Conservation (phyloP, 202 grass and related monocot species). For the Musa balbisiana region DNA sequence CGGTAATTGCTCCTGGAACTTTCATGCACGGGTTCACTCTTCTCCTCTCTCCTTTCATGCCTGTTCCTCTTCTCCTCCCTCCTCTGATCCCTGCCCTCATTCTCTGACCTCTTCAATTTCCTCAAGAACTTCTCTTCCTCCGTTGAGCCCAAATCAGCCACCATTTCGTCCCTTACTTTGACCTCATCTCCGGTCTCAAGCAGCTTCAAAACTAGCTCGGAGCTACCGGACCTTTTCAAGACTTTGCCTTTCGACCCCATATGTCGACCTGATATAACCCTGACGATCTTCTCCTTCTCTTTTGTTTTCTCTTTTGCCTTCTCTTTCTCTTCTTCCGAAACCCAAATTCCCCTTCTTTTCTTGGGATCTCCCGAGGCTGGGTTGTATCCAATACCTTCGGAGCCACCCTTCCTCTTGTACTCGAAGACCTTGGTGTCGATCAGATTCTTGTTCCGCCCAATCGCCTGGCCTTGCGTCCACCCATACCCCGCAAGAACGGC, state of each 20-base stretch:
- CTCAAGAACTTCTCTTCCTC: conserved; percentile 19
- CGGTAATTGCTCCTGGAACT: conserved; percentile 12
- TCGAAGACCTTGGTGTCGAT: conserved; percentile 62
- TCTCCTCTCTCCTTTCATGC: conserved; percentile 28
- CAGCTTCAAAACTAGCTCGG: conserved; percentile 15
- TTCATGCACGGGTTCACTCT: neutral
- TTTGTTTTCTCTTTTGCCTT: conserved; percentile 13
- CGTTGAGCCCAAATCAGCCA: neutral
- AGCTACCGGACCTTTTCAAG: neutral
- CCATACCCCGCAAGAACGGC: conserved; percentile 77
- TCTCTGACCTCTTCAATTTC: conserved; percentile 9
- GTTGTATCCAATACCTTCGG: conserved; percentile 59
- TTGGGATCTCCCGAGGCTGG: conserved; percentile 59
- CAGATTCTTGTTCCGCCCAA: conserved; percentile 65
- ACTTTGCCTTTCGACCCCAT: conserved; percentile 9
- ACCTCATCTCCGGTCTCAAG: conserved; percentile 14
- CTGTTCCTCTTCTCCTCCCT: conserved; percentile 27
- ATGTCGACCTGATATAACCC: conserved; percentile 9
- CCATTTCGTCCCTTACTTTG: conserved; percentile 6
- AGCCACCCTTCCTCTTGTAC: conserved; percentile 48
- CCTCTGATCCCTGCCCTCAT: conserved; percentile 25
- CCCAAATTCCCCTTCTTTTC: conserved; percentile 32
- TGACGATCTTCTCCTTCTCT: conserved; percentile 26
- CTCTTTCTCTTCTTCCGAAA: conserved; percentile 11
- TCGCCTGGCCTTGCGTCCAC: conserved; percentile 69